phyloP scores from a whole-genome alignment of 805 yeast genomes.

The Tetrapisispora fleetii region DNA sequence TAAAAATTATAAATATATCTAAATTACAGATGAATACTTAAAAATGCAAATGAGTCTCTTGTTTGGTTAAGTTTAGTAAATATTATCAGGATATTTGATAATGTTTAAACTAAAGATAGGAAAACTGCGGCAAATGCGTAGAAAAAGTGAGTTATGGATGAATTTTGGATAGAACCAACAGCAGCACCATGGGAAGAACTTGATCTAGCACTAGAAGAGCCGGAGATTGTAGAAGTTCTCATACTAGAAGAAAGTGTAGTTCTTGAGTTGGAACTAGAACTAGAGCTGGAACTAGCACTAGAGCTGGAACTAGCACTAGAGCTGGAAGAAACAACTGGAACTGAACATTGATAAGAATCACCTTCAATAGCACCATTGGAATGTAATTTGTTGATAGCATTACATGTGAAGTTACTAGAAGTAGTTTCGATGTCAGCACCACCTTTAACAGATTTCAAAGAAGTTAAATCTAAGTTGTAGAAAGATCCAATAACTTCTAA shows the following conservation, averaged over 20 bases:
- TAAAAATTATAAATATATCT: neutral
- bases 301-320: slow-evolving; percentile 8
- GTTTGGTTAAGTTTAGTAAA: neutral
- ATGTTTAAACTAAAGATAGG: slow-evolving; percentile 2
- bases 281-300: neutral
- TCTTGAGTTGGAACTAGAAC: no score
- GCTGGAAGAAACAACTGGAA: slow-evolving; percentile 44
- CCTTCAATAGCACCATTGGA: slow-evolving; percentile 80
- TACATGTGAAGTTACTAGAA: slow-evolving; percentile 70
- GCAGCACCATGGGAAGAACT: slow-evolving; percentile 2
- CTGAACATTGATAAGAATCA: slow-evolving; percentile 69
- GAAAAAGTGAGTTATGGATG: neutral
- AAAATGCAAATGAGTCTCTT: neutral
- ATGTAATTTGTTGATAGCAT: slow-evolving; percentile 61
- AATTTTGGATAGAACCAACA: neutral
- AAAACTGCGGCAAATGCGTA: slow-evolving; percentile 3
- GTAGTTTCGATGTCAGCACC: slow-evolving; percentile 75
- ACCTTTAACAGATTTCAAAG: slow-evolving; percentile 76
- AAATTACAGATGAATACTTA: neutral
- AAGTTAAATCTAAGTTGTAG: slow-evolving; percentile 64
- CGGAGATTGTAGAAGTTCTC: neutral
- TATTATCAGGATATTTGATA: neutral
- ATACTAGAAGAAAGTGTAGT: neutral
- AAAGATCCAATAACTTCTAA: slow-evolving; percentile 72
- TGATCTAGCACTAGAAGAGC: neutral